Evolutionary conservation across 257 asterid species (phyloP), one percentile per base, ranked within the genome.

Genomic region (Przewalskia tangutica): DNA sequence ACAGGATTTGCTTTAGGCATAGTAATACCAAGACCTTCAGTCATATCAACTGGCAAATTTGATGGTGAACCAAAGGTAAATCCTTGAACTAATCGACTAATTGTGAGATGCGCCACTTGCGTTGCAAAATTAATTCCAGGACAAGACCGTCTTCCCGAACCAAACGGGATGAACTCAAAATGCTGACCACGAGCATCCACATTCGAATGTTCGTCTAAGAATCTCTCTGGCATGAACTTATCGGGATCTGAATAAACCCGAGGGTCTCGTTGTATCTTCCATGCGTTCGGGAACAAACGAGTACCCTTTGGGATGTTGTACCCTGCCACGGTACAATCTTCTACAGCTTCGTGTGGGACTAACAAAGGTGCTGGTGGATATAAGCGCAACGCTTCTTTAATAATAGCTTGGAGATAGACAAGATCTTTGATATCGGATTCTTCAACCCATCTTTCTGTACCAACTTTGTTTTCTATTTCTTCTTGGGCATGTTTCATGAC

Each of bases 261-360:
- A 2, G 90, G 89, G 48, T 90, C 93, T 7, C 95, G 77, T 40
- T 91, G 96, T 54, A 91, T 64, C 77, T 91, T 91, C 91, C 89
- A 84, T 11, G 86, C 27, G 16, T 91, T 91, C 5, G 83, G 84
- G 11, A 89, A 40, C 81, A 91, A 36, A 2, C 88, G 82, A 4
- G 96, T 85, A n/a, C 88, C 92, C 73, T 87, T 89, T 2, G 84
- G 87, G 18, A 90, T 51, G 23, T 42, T 53, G 51, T 82, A 91
- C 53, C 91, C 92, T 1, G 82, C 36, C 2, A 92, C 73, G 0
- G 2, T 16, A 11, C 90, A 91, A 65, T 91, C 90, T 34, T 91
- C 85, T 7, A 20, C 60, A 16, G 91, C 86, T 82, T 83, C 73
- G 42, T 87, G 91, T 0, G 95, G 92, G 0, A 86, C 81, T 6